Evolutionary conservation across 371 early-diverging fungal genomes (phyloP), one percentile per base, ranked within the genome.

Genomic region (Lichtheimia corymbifera): DNA sequence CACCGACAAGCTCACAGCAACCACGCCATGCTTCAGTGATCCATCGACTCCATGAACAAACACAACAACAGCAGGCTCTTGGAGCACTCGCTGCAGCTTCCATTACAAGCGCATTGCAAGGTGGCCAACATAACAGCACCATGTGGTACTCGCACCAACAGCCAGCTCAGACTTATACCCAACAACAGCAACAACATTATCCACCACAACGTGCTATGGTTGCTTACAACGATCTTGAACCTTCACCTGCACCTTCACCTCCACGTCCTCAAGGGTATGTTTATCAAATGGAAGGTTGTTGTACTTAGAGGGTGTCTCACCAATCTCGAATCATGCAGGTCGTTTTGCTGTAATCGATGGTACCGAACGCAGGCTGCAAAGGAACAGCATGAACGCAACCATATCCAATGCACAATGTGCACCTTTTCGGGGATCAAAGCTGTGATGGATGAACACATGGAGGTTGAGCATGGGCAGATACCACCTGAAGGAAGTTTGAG

Each of bases 321-420:
- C 44, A 18, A 57, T 30, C 35, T 54, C 14, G 28, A 53, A 35
- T 20, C 40, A 28, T 54, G 40, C 40, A 28, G 18, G 54, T 35
- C 47, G 12, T 53, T 50, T 20, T 78, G 79, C 28, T 78, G 79
- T 40, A 55, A 65, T 55, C 61, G 68, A 20, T 61, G 55, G 59
- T 65, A 73, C 28, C 68, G 67, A 24, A 63, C 66, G 22, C 49
- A 50, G n/a, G 57, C 53, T 18, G 73, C 73, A 0, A 52, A 67
- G 9, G 58, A 56, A 5, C 71, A 75, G 30, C 80, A 80, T 51
- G 59, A 64, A 30, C 62, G 60, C n/a, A 52, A 70, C 15, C 80
- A 80, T 51, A 57, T 71, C 2, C 53, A 72, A 53, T 79, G 80
- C 45, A 58, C 71, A 5, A 53, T 61, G 18, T 80, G 80, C 24